These are phyloP conservation scores for Gilbertella persicaria DNA, from an alignment of 371 early-diverging fungal genomes.

Conservation along the genomic window DNA sequence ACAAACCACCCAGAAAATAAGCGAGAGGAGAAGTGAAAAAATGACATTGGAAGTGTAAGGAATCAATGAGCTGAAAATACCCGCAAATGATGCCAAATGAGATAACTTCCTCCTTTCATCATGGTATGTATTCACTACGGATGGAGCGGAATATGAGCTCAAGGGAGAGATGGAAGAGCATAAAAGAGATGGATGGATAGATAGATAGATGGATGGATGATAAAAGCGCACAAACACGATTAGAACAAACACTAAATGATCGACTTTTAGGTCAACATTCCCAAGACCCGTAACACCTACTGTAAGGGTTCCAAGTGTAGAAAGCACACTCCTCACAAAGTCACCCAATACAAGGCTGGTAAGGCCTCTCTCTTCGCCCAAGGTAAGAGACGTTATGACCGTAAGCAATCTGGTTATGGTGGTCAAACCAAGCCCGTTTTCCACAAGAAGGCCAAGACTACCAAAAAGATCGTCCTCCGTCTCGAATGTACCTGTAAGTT, in stretches of 20 bases:
- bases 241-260: not conserved
- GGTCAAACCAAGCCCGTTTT: constrained; percentile 99
- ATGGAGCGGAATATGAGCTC: not conserved
- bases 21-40: no score
- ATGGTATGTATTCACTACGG: not conserved
- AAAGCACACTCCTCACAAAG: constrained; percentile 98
- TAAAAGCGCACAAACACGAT: not conserved
- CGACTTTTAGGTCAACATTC: constrained; percentile 87
- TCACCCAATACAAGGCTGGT: constrained; percentile 98
- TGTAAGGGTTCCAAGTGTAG: constrained; percentile 97
- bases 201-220: constrained; percentile 27
- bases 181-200: no score
- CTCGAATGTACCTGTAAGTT: constrained; percentile 84
- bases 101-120: constrained; percentile 4
- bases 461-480: constrained; percentile 98
- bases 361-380: constrained; percentile 97
- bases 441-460: constrained; percentile 95
- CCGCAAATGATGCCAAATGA: not conserved
- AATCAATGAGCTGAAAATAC: not conserved
- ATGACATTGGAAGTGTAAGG: not conserved
- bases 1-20: no score
- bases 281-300: constrained; percentile 97
- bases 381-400: constrained; percentile 69
- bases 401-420: constrained; percentile 94
- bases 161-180: not conserved